Evolutionary conservation across 768 basidiomycete species (phyloP).

Genomic region (Amanita jacksonii): DNA sequence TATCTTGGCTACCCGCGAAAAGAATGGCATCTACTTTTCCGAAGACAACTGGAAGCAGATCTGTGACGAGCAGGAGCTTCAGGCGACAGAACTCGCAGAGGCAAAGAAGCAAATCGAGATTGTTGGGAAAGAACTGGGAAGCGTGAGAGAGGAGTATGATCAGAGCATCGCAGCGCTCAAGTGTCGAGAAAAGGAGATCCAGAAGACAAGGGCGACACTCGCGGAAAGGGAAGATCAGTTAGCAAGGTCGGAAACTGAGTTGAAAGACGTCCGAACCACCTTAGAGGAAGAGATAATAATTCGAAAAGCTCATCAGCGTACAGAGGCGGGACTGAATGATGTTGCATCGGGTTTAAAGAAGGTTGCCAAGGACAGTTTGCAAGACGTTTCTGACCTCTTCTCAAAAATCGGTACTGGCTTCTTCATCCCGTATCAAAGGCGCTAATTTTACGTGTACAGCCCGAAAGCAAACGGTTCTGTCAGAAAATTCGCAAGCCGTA

Average conservation of each 20-base stretch:
- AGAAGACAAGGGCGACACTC: slow-evolving; percentile 47
- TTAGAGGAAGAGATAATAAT: slow-evolving; percentile 77
- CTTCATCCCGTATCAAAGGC: not conserved
- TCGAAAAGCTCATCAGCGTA: slow-evolving; percentile 66
- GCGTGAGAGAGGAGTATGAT: slow-evolving; percentile 84
- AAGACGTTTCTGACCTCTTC: slow-evolving; percentile 63
- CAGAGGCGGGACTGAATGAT: slow-evolving; percentile 59
- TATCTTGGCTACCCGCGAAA: slow-evolving; percentile 83
- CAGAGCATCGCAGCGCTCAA: slow-evolving; percentile 74
- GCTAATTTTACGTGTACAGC: slow-evolving; percentile 33
- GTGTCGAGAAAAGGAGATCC: slow-evolving; percentile 69
- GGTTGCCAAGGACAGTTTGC: slow-evolving; percentile 56
- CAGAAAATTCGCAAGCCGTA: slow-evolving; percentile 57
- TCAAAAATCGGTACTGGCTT: slow-evolving; percentile 66
- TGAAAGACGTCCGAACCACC: slow-evolving; percentile 46
- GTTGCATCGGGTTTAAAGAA: slow-evolving; percentile 64
- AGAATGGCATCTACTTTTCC: slow-evolving; percentile 92
- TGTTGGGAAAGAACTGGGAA: slow-evolving; percentile 72
- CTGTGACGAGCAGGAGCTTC: slow-evolving; percentile 64
- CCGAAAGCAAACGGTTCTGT: slow-evolving; percentile 58
- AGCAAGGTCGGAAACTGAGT: slow-evolving; percentile 41
- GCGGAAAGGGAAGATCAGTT: slow-evolving; percentile 43
- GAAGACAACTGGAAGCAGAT: slow-evolving; percentile 87
- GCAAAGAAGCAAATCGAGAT: slow-evolving; percentile 76
- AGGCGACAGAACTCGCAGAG: slow-evolving; percentile 71